Evolutionary conservation across 1,284 basidiomycete species (phyloP).

Genomic region (Butyriboletus appendiculatus): DNA sequence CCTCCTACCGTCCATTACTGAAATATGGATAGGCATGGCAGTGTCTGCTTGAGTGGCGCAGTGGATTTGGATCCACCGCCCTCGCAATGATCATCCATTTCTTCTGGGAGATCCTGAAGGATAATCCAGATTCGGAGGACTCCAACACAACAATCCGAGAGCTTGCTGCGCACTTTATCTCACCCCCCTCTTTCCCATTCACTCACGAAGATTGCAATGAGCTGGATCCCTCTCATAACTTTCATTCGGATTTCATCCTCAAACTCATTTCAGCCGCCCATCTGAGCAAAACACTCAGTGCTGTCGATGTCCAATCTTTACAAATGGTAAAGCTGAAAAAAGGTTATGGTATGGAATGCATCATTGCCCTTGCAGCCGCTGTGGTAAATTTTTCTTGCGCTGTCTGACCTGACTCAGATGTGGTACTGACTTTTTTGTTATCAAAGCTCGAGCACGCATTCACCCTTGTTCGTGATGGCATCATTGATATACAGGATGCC

Average conservation of each 20-base stretch:
- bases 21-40: constrained; percentile 8
- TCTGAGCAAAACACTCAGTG: constrained; percentile 2
- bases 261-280: constrained; percentile 10
- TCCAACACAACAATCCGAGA: not conserved
- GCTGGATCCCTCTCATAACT: not conserved
- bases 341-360: constrained; percentile 5
- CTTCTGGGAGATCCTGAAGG: constrained; percentile 7
- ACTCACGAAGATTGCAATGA: constrained; percentile 11
- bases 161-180: not conserved
- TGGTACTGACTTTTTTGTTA: not conserved
- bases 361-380: constrained; percentile 2
- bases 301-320: constrained; percentile 1
- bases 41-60: constrained; percentile 10
- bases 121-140: not conserved
- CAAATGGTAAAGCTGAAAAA: not conserved
- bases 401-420: not conserved
- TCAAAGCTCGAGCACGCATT: not conserved
- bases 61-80: constrained; percentile 8
- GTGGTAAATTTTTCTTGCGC: not conserved
- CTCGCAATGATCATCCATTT: constrained; percentile 4
- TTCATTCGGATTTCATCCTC: constrained; percentile 10
- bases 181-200: constrained; percentile 5
- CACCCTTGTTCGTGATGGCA: too few species aligned
- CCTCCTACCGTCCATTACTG: not conserved
- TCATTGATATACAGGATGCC: too few species aligned